Conservation (phyloP, 2,329 filamentous ascomycete genomes). For the Fusarium pseudonygamai region DNA sequence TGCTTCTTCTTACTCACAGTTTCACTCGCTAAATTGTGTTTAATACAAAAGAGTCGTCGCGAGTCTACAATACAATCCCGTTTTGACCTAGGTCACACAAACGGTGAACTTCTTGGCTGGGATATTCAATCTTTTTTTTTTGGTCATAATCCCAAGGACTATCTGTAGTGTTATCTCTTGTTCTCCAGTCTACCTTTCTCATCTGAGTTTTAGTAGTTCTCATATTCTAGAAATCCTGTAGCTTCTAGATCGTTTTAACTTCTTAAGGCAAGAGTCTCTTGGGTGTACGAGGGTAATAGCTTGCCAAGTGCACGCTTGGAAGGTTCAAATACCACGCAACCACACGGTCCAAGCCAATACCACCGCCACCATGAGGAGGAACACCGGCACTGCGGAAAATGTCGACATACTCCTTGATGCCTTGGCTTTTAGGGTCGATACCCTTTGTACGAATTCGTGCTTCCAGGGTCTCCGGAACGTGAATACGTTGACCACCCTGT, state of each 20-base stretch:
- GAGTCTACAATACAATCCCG: neutral
- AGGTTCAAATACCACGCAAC: constrained; percentile 72
- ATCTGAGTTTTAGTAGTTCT: constrained; percentile 9
- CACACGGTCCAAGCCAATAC: constrained; percentile 89
- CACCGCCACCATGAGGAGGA: constrained; percentile 90
- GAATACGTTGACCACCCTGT: constrained; percentile 82
- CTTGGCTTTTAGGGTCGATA: constrained; percentile 75
- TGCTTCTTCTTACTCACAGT: neutral
- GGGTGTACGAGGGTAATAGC: constrained; percentile 68
- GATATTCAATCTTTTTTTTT: neutral
- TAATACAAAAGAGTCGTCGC: neutral
- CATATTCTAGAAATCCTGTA: neutral
- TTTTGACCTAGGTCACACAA: neutral
- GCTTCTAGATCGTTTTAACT: neutral
- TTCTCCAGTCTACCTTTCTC: neutral
- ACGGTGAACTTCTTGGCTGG: neutral
- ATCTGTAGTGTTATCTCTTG: neutral
- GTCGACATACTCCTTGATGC: constrained; percentile 91
- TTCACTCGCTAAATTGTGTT: neutral
- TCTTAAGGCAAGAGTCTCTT: constrained; percentile 64
- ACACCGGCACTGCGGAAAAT: constrained; percentile 83
- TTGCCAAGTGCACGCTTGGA: constrained; percentile 67
- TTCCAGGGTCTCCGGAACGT: constrained; percentile 79
- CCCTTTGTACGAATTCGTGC: constrained; percentile 81
- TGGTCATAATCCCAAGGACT: neutral